phyloP scores from a whole-genome alignment of 2,329 filamentous ascomycete species.

The Aspergillus ruber region DNA sequence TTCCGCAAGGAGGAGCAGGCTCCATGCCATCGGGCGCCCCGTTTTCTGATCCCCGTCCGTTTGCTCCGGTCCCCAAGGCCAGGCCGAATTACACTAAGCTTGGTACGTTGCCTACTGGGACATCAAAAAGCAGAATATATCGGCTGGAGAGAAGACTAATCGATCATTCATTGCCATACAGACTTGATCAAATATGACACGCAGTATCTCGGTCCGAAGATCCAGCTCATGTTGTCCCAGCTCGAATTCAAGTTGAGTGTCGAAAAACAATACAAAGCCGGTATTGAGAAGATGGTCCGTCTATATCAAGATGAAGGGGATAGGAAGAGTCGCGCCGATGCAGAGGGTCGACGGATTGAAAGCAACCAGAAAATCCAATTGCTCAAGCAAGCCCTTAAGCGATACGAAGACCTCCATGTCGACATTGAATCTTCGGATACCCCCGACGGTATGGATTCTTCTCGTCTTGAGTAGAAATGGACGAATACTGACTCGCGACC shows the following conservation, averaged over 20 bases:
- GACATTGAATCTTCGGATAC: slow-evolving; percentile 76
- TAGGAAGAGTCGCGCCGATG: slow-evolving; percentile 88
- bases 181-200: slow-evolving; percentile 99
- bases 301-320: slow-evolving; percentile 97
- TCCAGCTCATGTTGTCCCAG: slow-evolving; percentile 98
- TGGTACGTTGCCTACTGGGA: slow-evolving; percentile 53
- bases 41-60: slow-evolving; percentile 66
- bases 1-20: slow-evolving; percentile 58
- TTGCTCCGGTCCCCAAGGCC: slow-evolving; percentile 61
- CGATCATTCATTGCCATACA: slow-evolving; percentile 32
- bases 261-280: slow-evolving; percentile 97
- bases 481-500: slow-evolving; percentile 21
- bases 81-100: slow-evolving; percentile 93
- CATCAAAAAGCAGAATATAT: not conserved
- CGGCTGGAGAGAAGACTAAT: not conserved
- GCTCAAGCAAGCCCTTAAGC: slow-evolving; percentile 87
- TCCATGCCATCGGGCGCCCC: slow-evolving; percentile 77
- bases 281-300: slow-evolving; percentile 98
- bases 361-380: slow-evolving; percentile 97
- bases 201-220: slow-evolving; percentile 87
- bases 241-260: slow-evolving; percentile 98
- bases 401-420: slow-evolving; percentile 95
- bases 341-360: slow-evolving; percentile 80
- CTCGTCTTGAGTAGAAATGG: not conserved
- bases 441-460: slow-evolving; percentile 62